phyloP scores from a whole-genome alignment of 768 basidiomycete genomes.

The Xerocomellus chrysenteron region DNA sequence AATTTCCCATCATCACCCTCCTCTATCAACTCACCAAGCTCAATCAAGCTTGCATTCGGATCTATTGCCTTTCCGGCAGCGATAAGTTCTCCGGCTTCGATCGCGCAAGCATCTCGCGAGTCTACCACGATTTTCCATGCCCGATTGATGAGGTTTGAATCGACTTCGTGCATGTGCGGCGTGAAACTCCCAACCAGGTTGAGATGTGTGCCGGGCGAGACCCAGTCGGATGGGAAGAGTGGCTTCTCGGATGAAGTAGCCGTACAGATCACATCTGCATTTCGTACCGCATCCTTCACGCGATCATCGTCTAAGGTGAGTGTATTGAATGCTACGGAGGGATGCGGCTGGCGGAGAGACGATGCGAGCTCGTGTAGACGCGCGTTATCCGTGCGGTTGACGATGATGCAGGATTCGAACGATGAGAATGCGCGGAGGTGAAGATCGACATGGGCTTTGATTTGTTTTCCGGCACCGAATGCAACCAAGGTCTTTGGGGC shows the following conservation, averaged over 20 bases:
- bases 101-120: slow-evolving; percentile 63
- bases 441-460: slow-evolving; percentile 61
- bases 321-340: slow-evolving; percentile 19
- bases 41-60: slow-evolving; percentile 44
- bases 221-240: slow-evolving; percentile 67
- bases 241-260: slow-evolving; percentile 72
- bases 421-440: slow-evolving; percentile 58
- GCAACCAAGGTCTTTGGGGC: slow-evolving; percentile 50
- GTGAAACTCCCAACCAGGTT: slow-evolving; percentile 83
- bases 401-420: slow-evolving; percentile 52
- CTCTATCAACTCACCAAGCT: slow-evolving; percentile 65
- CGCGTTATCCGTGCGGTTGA: slow-evolving; percentile 57
- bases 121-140: slow-evolving; percentile 69
- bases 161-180: slow-evolving; percentile 78
- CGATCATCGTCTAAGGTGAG: slow-evolving; percentile 7
- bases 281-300: slow-evolving; percentile 13
- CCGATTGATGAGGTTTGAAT: slow-evolving; percentile 52
- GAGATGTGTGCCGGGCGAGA: slow-evolving; percentile 62
- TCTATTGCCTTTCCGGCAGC: slow-evolving; percentile 40
- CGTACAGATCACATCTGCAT: slow-evolving; percentile 55
- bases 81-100: slow-evolving; percentile 84
- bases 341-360: slow-evolving; percentile 28
- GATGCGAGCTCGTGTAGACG: slow-evolving; percentile 44
- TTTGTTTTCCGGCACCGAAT: slow-evolving; percentile 76
- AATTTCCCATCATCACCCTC: slow-evolving; percentile 6